These are phyloP conservation scores for Rosa rugosa DNA, from an alignment of 306 rosid species.

Conservation along the genomic window DNA sequence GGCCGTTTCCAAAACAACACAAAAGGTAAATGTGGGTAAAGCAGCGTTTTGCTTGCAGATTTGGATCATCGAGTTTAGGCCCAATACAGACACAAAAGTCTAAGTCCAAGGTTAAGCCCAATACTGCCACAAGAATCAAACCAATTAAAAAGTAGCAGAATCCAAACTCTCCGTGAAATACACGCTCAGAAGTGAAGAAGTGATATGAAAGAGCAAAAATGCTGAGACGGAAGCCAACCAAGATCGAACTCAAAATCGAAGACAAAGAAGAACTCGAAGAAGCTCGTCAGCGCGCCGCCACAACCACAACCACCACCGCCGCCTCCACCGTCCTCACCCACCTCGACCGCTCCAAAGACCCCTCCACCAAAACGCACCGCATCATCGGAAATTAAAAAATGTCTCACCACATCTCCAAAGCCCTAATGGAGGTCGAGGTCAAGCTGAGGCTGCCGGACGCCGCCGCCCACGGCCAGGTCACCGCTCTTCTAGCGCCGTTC, in stretches of 20 bases:
- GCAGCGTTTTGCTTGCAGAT: no score
- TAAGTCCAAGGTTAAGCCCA: no score
- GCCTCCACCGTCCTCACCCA: constrained; percentile 55
- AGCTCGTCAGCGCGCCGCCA: constrained; percentile 58
- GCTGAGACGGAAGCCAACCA: constrained; percentile 72
- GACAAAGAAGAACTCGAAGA: constrained; percentile 84
- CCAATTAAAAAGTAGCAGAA: no score
- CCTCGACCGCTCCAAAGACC: constrained; percentile 50
- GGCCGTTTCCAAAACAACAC: no score
- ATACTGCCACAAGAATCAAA: no score
- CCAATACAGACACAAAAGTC: no score
- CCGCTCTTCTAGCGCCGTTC: constrained; percentile 51
- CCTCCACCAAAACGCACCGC: constrained; percentile 40
- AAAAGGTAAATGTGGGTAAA: no score
- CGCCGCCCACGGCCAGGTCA: constrained; percentile 52
- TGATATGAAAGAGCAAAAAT: constrained; percentile 28
- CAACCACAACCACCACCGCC: not conserved
- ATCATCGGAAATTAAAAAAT: constrained; percentile 14
- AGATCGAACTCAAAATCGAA: constrained; percentile 67
- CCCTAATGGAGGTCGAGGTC: constrained; percentile 53
- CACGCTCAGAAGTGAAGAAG: no score
- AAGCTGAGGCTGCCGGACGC: constrained; percentile 68
- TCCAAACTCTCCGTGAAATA: no score
- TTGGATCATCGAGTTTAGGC: no score
- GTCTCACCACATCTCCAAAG: constrained; percentile 10